phyloP scores from a whole-genome alignment of 2,329 filamentous ascomycete species.

The Podosphaera fusca region DNA sequence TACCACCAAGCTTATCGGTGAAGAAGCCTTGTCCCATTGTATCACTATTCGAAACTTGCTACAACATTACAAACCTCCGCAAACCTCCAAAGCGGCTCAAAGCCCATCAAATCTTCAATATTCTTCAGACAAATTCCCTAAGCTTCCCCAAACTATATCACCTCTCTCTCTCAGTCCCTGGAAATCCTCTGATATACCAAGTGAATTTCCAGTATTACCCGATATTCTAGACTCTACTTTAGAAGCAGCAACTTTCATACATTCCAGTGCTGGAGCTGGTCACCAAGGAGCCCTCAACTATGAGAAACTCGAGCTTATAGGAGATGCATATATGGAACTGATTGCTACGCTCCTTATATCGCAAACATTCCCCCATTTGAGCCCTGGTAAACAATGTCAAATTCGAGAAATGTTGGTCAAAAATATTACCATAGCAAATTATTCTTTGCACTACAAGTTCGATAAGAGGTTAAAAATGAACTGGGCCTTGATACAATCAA shows the following conservation, averaged over 20 bases:
- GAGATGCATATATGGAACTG: constrained; percentile 66
- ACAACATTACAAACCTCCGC: constrained; percentile 3
- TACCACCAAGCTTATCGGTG: constrained; percentile 5
- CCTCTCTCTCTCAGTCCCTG: constrained; percentile 22
- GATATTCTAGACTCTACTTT: constrained; percentile 33
- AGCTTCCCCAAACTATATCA: constrained; percentile 8
- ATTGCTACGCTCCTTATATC: constrained; percentile 56
- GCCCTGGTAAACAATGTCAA: constrained; percentile 48
- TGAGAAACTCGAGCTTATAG: constrained; percentile 70
- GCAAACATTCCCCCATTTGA: constrained; percentile 39
- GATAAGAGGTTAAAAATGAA: constrained; percentile 34
- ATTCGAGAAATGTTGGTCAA: constrained; percentile 59
- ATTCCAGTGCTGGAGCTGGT: constrained; percentile 18
- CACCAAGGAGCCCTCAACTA: constrained; percentile 27
- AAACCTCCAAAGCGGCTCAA: not conserved
- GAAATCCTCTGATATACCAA: constrained; percentile 26
- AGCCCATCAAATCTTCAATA: constrained; percentile 1
- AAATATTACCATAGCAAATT: constrained; percentile 54
- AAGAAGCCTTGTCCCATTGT: constrained; percentile 7
- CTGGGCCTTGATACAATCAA: constrained; percentile 2
- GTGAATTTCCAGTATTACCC: constrained; percentile 33
- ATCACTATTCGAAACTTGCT: constrained; percentile 8
- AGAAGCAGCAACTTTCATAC: constrained; percentile 42
- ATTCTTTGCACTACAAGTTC: constrained; percentile 47
- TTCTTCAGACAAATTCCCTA: constrained; percentile 6